phyloP scores from a whole-genome alignment of 2,329 filamentous ascomycete genomes.

The Curvularia sp. region DNA sequence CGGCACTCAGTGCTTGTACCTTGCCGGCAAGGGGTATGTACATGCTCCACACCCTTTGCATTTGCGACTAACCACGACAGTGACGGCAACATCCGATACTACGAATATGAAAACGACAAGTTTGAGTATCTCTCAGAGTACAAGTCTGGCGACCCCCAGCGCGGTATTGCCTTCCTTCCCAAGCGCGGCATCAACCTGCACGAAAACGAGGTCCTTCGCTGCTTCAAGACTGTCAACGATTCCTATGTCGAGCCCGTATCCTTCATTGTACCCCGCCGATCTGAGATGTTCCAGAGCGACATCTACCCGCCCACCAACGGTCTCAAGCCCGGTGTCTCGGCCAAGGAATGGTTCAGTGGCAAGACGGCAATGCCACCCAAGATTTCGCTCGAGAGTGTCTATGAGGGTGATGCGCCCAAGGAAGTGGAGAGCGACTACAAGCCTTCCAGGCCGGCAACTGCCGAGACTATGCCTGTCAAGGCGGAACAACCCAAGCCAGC shows the following conservation, averaged over 20 bases:
- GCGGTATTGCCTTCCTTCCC: slow-evolving; percentile 91
- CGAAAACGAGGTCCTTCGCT: slow-evolving; percentile 90
- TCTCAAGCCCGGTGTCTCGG: slow-evolving; percentile 78
- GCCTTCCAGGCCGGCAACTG: slow-evolving; percentile 55
- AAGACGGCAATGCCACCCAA: slow-evolving; percentile 86
- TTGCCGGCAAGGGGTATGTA: slow-evolving; percentile 93
- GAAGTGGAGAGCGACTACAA: slow-evolving; percentile 77
- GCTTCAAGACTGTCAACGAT: slow-evolving; percentile 97
- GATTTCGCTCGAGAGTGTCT: slow-evolving; percentile 91
- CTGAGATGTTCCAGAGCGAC: slow-evolving; percentile 95
- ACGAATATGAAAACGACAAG: slow-evolving; percentile 97
- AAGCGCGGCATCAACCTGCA: slow-evolving; percentile 95
- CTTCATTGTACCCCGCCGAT: slow-evolving; percentile 92
- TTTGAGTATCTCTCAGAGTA: slow-evolving; percentile 97
- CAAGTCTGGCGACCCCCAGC: slow-evolving; percentile 94
- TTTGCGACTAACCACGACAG: slow-evolving; percentile 54
- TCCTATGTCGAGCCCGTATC: slow-evolving; percentile 94
- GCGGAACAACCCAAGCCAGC: slow-evolving; percentile 61
- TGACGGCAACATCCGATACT: slow-evolving; percentile 99
- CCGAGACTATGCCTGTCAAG: slow-evolving; percentile 57
- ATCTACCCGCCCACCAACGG: slow-evolving; percentile 91
- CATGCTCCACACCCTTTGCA: not conserved
- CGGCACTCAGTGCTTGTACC: slow-evolving; percentile 90
- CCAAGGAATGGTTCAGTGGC: slow-evolving; percentile 84
- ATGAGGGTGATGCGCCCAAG: slow-evolving; percentile 80